Evolutionary conservation across 345 rosid species (phyloP), one percentile per base, ranked within the genome.

Genomic region (Conringia planisiliqua): DNA sequence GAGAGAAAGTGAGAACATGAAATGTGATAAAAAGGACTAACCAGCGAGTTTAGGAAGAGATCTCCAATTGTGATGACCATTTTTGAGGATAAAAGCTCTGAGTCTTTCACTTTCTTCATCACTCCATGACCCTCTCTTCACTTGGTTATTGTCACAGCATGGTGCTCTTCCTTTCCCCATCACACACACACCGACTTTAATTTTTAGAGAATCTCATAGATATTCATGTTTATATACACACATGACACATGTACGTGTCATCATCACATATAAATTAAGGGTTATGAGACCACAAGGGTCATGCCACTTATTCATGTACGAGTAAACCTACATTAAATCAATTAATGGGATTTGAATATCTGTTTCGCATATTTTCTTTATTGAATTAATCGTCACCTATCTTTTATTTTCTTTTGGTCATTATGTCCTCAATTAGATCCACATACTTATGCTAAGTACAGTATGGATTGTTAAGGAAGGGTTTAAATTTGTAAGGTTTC

Each of bases 1-100:
- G 51, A 36, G 18, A 52, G 26, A 54, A 1, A 42, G 52, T 17
- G 73, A 51, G 73, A 51, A 32, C 46, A 60, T 68, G 68, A 47
- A 75, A 42, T 36, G 43, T 13, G 13, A 74, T 8, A 10, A 26
- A 18, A 56, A 43, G 33, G 36, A 76, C 70, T n/a, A 1, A 70
- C 79, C 79, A 43, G 79, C 75, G 20, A 76, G 75, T 69, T 62
- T 33, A 39, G 79, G 79, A 44, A 76, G 75, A 62, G 71, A 61
- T 62, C 75, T 62, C 79, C 79, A 76, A 27, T 70, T 76, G 5
- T 10, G 7, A 29, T 76, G 75, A 62, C 79, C 79, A 70, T 70
- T 16, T 70, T 69, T 26, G 1, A 43, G 29, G 3, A 69, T 54
- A 35, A 69, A 76, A 35, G 57, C 26, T 62, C 6, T 70, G 71